Base-by-base conservation (phyloP, 805 yeast genomes). In the Diddensiella transvaalensis region DNA sequence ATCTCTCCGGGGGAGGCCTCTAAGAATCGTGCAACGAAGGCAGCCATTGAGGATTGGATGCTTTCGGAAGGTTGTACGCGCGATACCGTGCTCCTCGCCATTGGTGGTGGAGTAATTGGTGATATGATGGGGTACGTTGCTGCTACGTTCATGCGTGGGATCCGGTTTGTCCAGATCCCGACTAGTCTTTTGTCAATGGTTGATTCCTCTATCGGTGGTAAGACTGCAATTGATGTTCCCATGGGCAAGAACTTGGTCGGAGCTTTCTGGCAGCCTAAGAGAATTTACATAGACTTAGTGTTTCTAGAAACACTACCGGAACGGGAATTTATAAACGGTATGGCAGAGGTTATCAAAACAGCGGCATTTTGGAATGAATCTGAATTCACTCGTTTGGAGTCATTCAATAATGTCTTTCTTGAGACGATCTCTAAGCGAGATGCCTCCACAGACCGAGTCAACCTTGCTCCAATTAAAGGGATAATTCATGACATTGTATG, bases 81-180 rank as follows among this genome's bases (percentile, higher is more conserved):
- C 68, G 99, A 93, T 65, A 89, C 98, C 2, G 87, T 93, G 22
- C 82, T 93, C 49, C 70, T 93, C 42, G 99, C 99, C 5, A 80
- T 93, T 51, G 99, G 99, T 53, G 99, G 99, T 57, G 99, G 99
- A 59, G 95, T 93, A 45, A 91, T 93, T 67, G 99, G 99, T 51
- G 99, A 93, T 64, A 91, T 93, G 99, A 87, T 91, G 56, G 99
- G 99, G 3, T 93, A 81, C 65, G 98, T 93, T 37, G 99, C 99
- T n/a, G 91, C 99, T 26, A 93, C 99, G 2, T 93, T 93, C 67
- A 93, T 93, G 99, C 79, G 99, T 65, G 99, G 99, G 49, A 95
- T 93, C 5, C 77, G 96, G 54, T 88, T 89, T 49, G 83, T 89
- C 39, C 99, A 93, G 67, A 76, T 93, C 23, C 99, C 99, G 48